These are phyloP conservation scores for Hordeum vulgare DNA, from an alignment of 176 grass and related monocot species.

Conservation along the genomic window DNA sequence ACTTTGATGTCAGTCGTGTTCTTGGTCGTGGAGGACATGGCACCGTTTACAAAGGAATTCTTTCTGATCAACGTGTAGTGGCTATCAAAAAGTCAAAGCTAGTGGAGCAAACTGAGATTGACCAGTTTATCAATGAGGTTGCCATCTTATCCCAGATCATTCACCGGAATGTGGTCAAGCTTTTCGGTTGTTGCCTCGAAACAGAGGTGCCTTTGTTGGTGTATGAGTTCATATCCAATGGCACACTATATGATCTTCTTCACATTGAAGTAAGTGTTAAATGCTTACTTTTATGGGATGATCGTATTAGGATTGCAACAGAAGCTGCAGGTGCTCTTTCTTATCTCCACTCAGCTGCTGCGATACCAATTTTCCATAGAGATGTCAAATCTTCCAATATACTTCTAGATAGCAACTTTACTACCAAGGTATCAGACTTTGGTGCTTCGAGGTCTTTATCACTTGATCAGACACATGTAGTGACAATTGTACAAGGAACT, in stretches of 20 bases:
- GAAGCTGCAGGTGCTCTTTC: slow-evolving; percentile 32
- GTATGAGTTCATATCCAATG: slow-evolving; percentile 61
- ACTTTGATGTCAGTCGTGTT: slow-evolving; percentile 11
- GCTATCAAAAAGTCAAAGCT: too few species aligned
- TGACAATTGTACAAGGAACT: slow-evolving; percentile 49
- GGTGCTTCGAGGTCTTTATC: slow-evolving; percentile 48
- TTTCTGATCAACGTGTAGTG: too few species aligned
- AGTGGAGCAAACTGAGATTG: too few species aligned
- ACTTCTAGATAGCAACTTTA: slow-evolving; percentile 27
- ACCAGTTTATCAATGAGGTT: slow-evolving; percentile 23
- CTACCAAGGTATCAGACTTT: slow-evolving; percentile 37
- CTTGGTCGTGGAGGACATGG: slow-evolving; percentile 33
- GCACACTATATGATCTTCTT: slow-evolving; percentile 26
- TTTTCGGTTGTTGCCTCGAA: slow-evolving; percentile 53
- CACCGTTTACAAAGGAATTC: background rate
- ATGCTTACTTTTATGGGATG: slow-evolving; percentile 28
- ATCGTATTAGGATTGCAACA: slow-evolving; percentile 25
- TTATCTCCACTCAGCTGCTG: slow-evolving; percentile 39
- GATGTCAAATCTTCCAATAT: slow-evolving; percentile 52
- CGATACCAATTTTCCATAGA: slow-evolving; percentile 49
- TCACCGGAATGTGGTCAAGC: slow-evolving; percentile 44
- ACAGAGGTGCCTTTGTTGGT: slow-evolving; percentile 37
- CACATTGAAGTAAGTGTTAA: background rate
- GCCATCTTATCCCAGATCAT: slow-evolving; percentile 41
- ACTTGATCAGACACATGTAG: slow-evolving; percentile 37